Evolutionary conservation across 2,329 filamentous ascomycete genomes (phyloP).

Genomic region (Exophiala aquamarina): DNA sequence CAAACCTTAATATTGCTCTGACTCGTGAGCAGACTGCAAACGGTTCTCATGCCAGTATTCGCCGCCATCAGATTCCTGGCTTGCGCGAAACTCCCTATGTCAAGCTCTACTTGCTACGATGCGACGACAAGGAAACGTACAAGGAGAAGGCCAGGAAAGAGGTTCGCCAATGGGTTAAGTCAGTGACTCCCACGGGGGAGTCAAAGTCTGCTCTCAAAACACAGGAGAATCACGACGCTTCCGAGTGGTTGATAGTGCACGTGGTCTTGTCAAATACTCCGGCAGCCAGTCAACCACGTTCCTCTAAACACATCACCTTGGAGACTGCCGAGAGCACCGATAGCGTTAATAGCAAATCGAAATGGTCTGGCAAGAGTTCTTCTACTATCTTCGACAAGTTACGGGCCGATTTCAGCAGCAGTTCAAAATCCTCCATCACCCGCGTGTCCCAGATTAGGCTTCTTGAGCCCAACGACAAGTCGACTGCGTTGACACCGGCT

Average conservation of each 20-base stretch:
- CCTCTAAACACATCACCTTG: constrained; percentile 48
- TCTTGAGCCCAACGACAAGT: constrained; percentile 32
- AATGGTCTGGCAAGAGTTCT: constrained; percentile 75
- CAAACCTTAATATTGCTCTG: constrained; percentile 86
- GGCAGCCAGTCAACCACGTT: constrained; percentile 74
- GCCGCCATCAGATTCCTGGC: constrained; percentile 93
- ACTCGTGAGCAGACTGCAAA: constrained; percentile 57
- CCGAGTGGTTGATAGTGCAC: constrained; percentile 92
- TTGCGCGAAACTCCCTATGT: constrained; percentile 90
- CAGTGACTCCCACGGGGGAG: constrained; percentile 34
- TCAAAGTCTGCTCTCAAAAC: constrained; percentile 51
- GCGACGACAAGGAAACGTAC: constrained; percentile 94
- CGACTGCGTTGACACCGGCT: constrained; percentile 62
- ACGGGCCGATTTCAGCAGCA: constrained; percentile 82
- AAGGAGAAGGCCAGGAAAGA: constrained; percentile 75
- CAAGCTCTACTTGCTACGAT: constrained; percentile 83
- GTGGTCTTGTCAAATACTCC: constrained; percentile 85
- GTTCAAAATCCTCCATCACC: constrained; percentile 70
- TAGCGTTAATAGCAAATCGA: constrained; percentile 62
- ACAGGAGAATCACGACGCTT: constrained; percentile 93
- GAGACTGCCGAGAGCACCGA: constrained; percentile 57
- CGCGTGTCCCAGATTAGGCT: constrained; percentile 84
- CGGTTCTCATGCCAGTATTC: constrained; percentile 40
- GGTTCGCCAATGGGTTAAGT: constrained; percentile 88
- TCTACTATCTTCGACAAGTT: constrained; percentile 87